A percentile compares a stretch with the other conserved stretches of the same genome.
phyloP scores from a whole-genome alignment of 306 rosid genomes.

The Rosa persica region DNA sequence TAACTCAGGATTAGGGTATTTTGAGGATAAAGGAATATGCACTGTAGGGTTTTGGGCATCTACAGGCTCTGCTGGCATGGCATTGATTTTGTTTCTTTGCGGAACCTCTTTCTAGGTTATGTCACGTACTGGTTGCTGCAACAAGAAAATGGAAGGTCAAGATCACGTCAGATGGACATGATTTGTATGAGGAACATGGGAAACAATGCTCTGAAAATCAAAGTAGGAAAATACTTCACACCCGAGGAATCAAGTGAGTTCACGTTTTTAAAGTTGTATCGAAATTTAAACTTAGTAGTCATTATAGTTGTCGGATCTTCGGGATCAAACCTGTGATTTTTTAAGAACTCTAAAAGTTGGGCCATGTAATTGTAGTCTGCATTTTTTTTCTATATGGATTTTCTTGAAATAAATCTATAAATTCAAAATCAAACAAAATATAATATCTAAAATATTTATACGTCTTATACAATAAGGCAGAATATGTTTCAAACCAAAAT shows the following conservation, averaged over 20 bases:
- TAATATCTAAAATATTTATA: no score
- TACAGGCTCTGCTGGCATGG: conserved; percentile 60
- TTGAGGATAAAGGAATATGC: conserved; percentile 74
- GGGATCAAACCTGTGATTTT: no score
- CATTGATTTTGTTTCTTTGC: conserved; percentile 62
- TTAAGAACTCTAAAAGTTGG: no score
- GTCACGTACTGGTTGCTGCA: conserved; percentile 62
- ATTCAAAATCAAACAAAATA: no score
- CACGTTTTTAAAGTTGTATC: neutral
- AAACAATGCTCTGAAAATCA: conserved; percentile 34
- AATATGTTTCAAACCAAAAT: no score
- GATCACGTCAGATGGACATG: conserved; percentile 26
- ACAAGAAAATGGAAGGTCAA: conserved; percentile 60
- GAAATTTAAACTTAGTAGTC: neutral
- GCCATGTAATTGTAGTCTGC: no score
- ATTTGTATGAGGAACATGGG: conserved; percentile 39
- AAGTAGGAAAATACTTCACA: conserved; percentile 61
- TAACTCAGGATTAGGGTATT: conserved; percentile 71
- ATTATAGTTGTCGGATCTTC: neutral
- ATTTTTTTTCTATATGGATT: no score
- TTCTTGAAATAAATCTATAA: no score
- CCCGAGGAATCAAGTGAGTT: conserved; percentile 62
- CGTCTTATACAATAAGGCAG: no score
- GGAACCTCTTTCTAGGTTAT: conserved; percentile 74
- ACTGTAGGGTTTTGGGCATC: conserved; percentile 83